These are phyloP conservation scores for Ceratocystis destructans DNA, from an alignment of 2,329 filamentous ascomycete species.

Conservation along the genomic window DNA sequence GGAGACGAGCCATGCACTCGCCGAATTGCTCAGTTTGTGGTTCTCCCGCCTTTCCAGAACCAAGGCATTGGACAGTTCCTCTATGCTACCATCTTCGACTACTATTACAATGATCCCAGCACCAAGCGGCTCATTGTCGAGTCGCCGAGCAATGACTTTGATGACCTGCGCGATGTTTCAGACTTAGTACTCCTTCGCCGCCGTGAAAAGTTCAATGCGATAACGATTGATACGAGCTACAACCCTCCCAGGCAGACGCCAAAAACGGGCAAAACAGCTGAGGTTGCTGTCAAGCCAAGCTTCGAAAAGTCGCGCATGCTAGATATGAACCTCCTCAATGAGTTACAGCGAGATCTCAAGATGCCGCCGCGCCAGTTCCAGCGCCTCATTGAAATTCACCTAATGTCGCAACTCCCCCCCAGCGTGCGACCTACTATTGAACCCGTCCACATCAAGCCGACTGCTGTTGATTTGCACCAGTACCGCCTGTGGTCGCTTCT, in stretches of 20 bases:
- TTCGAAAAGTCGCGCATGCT: conserved; percentile 17
- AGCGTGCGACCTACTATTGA: conserved; percentile 40
- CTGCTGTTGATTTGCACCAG: conserved; percentile 30
- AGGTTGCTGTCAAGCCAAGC: conserved; percentile 5
- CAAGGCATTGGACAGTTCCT: conserved; percentile 66
- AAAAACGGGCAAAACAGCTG: conserved; percentile 14
- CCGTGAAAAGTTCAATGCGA: conserved; percentile 41
- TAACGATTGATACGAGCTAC: conserved; percentile 42
- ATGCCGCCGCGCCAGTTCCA: conserved; percentile 65
- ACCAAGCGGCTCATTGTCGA: conserved; percentile 82
- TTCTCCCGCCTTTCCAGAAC: conserved; percentile 75
- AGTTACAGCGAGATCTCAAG: conserved; percentile 49
- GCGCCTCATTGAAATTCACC: conserved; percentile 61
- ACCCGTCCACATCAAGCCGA: conserved; percentile 30
- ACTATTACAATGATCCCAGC: conserved; percentile 51
- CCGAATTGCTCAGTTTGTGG: conserved; percentile 83
- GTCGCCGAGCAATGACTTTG: conserved; percentile 79
- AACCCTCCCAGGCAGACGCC: conserved; percentile 35
- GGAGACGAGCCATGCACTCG: conserved; percentile 48
- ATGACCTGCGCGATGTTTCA: conserved; percentile 62
- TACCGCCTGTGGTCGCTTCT: conserved; percentile 61
- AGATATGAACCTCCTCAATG: conserved; percentile 40
- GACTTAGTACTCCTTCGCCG: conserved; percentile 53
- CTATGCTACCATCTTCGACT: conserved; percentile 64
- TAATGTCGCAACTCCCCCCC: conserved; percentile 46